Evolutionary conservation across 2,329 filamentous ascomycete genomes (phyloP).

Genomic region (Talaromyces verruculosus): DNA sequence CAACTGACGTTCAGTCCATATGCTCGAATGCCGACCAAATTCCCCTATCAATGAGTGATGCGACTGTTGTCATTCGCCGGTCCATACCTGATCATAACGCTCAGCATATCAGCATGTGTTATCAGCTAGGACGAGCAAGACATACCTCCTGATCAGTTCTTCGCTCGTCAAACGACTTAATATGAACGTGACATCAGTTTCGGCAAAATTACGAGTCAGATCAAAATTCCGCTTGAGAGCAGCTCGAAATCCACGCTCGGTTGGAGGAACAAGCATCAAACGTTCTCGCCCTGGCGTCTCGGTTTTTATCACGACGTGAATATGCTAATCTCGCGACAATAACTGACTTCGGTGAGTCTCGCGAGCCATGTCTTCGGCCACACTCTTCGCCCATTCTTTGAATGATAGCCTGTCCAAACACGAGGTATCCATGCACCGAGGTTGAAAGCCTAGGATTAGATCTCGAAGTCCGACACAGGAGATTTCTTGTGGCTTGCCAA

Average conservation of each 20-base stretch:
- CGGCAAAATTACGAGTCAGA: neutral
- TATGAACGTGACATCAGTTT: neutral
- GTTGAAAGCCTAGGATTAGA: neutral
- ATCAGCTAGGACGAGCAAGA: neutral
- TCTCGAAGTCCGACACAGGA: neutral
- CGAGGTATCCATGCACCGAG: neutral
- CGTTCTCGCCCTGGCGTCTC: neutral
- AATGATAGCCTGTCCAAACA: neutral
- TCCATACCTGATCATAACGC: neutral
- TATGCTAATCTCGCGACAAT: neutral
- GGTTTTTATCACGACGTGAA: neutral
- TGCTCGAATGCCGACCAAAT: neutral
- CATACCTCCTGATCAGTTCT: neutral
- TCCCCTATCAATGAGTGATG: neutral
- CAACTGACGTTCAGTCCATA: neutral
- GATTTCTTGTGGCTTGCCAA: neutral
- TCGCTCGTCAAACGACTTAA: neutral
- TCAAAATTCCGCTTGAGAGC: neutral
- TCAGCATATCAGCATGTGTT: neutral
- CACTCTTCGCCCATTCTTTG: neutral
- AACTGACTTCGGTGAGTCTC: neutral
- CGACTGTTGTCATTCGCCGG: neutral
- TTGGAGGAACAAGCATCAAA: neutral
- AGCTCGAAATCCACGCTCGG: neutral
- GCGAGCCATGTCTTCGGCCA: neutral